Percentiles rank a stretch among this genome's conserved stretches.
Conservation (phyloP, 768 basidiomycete species). For the Boletus bicolor region DNA sequence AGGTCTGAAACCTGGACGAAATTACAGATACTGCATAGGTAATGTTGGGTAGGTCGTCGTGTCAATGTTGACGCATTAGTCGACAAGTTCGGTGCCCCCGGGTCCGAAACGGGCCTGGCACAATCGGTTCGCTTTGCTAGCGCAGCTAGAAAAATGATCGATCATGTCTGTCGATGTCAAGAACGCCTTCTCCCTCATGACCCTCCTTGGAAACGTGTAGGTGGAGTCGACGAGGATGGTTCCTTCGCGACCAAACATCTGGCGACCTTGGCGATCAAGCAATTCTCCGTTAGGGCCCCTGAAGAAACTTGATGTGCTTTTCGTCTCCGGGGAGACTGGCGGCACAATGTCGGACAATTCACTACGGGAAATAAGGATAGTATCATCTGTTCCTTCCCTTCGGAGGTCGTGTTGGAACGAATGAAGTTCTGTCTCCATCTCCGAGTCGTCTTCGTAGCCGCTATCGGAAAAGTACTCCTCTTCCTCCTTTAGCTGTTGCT, state of each 20-base stretch:
- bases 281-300: constrained; percentile 23
- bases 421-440: constrained; percentile 7
- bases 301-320: not conserved
- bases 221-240: constrained; percentile 17
- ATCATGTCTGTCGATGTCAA: not conserved
- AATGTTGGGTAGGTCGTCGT: not conserved
- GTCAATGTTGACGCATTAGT: not conserved
- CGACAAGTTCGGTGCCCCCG: constrained; percentile 24
- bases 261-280: constrained; percentile 16
- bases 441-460: constrained; percentile 17
- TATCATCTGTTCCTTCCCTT: constrained; percentile 7
- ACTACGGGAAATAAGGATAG: constrained; percentile 6
- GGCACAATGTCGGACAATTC: not conserved
- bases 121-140: not conserved
- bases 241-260: constrained; percentile 23
- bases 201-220: not conserved
- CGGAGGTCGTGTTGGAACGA: not conserved
- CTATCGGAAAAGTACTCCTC: constrained; percentile 1
- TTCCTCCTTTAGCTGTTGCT: constrained; percentile 2
- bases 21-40: not conserved
- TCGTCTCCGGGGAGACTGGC: not conserved
- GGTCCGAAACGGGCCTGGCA: constrained; percentile 17
- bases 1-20: not conserved
- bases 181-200: constrained; percentile 4
- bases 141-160: not conserved